Evolutionary conservation across 768 basidiomycete genomes (phyloP), one percentile per base, ranked within the genome.

Genomic region (Leccinum obscurum): DNA sequence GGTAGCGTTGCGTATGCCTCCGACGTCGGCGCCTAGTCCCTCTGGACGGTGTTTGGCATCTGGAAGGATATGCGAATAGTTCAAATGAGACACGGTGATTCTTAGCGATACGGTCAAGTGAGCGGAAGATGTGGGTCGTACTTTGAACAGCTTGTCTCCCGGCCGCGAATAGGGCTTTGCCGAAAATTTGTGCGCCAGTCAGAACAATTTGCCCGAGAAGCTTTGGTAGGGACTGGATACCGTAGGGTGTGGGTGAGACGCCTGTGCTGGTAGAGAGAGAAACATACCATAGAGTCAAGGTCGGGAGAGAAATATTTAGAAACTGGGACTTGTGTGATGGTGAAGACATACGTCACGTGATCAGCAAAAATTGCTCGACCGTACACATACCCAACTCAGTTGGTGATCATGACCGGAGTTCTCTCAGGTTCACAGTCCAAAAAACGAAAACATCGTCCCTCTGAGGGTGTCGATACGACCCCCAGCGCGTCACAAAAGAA

Each of bases 61-160:
- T 97, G 34, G 26, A 55, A 55, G 26, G 28, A n/a, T 20, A n/a
- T 32, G 28, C 35, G 46, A 50, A 0, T 0, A 35, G 34, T 35
- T 35, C 13, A 35, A 35, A 13, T 41, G 22, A 55, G 26, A 10
- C 20, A 17, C 20, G 32, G 30, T 6, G 22, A 3, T 20, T 15
- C 22, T 64, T 49, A 65, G 61, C 28, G 30, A 49, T 28, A 37
- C 20, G 28, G 26, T 35, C 26, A 24, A 57, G 48, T 24, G 54
- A 24, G 37, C 41, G n/a, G 24, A 39, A 34, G 44, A 60, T 15
- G 26, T 57, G 58, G 14, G 32, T 75, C 89, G 68, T 72, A 98
- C 97, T 99, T 81, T 93, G 89, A 48, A 90, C 86, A 11, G 95
- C 96, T 74, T 99, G 97, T 66, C 83, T 81, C 39, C 93, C 93